These are phyloP conservation scores for Naumovozyma baii DNA, from an alignment of 805 yeast species.

Conservation along the genomic window DNA sequence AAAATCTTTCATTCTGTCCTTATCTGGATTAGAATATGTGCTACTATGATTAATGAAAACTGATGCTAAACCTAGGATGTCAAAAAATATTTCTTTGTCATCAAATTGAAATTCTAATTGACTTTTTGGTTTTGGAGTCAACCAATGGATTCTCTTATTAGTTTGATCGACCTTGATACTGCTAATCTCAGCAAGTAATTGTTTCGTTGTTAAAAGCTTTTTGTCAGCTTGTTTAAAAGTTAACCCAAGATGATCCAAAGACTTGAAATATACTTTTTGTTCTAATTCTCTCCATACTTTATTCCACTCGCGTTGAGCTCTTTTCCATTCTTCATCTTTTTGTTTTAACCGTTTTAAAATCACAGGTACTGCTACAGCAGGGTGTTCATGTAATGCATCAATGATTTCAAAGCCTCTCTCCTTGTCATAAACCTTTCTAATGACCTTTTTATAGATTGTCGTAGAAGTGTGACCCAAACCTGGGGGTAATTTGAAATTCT, in stretches of 20 bases:
- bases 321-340: conserved; percentile 97
- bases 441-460: conserved; percentile 88
- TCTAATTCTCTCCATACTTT: conserved; percentile 98
- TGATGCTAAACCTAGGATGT: conserved; percentile 58
- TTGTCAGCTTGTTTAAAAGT: conserved; percentile 96
- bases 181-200: conserved; percentile 80
- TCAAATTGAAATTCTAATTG: conserved; percentile 53
- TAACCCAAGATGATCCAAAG: conserved; percentile 88
- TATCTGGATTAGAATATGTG: conserved; percentile 69
- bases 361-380: conserved; percentile 90
- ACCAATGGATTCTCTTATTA: conserved; percentile 77
- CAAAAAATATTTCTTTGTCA: conserved; percentile 63
- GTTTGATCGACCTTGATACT: conserved; percentile 86
- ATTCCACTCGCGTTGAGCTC: conserved; percentile 97
- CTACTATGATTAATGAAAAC: conserved; percentile 60
- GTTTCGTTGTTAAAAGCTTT: conserved; percentile 81
- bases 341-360: conserved; percentile 88
- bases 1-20: conserved; percentile 65
- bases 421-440: conserved; percentile 84
- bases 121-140: conserved; percentile 78
- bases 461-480: conserved; percentile 88
- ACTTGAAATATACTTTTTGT: conserved; percentile 86
- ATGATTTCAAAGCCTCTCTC: conserved; percentile 95
- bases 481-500: conserved; percentile 74
- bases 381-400: conserved; percentile 90